Base-by-base conservation (phyloP, 176 grass and related monocot species). In the Pontederia crassipes region DNA sequence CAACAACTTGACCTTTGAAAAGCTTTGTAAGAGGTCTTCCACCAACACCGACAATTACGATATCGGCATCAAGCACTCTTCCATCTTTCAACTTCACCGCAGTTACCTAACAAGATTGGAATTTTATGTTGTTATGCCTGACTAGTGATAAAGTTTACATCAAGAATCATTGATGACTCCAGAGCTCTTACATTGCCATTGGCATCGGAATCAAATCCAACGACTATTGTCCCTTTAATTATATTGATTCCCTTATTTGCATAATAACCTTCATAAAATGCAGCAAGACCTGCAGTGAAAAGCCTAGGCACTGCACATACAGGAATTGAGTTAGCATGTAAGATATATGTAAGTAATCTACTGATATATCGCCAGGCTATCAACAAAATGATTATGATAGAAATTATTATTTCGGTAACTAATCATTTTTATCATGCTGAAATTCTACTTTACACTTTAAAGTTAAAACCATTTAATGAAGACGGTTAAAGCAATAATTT, bases 41-140 rank as follows among this genome's bases (percentile, higher is more conserved):
- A 48, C 92, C 92, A 73, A 96, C 92, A 78, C 92, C 92, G 7
- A 97, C 92, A 74, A 97, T 69, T 62, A 91, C 92, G 75, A 97
- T 78, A 71, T 97, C 87, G 28, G 87, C 81, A 57, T 81, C 87
- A 14, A 91, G 73, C 51, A 83, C 81, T 45, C 67, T 88, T 58
- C 92, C 92, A 74, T 91, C 83, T 79, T 88, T 91, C 35, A 97
- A 64, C 63, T 85, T 90, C 47, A 91, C 92, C 45, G 81, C 57
- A 1, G 87, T 97, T 47, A 97, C 92, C 92, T 96, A 55, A 48
- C 32, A 47, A 73, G 45, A 11, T 77, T n/a, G 81, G 65, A 66
- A 7, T 62, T 24, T 49, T 74, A n/a, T 58, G 62, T 66, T 15
- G 12, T 26, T 83, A 46, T 61, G 20, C 52, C 52, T 47, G 20